Percentiles rank a stretch among this genome's conserved stretches.
Evolutionary conservation across 1,284 basidiomycete species (phyloP).

Genomic region (Mycosarcoma mackinlayi): DNA sequence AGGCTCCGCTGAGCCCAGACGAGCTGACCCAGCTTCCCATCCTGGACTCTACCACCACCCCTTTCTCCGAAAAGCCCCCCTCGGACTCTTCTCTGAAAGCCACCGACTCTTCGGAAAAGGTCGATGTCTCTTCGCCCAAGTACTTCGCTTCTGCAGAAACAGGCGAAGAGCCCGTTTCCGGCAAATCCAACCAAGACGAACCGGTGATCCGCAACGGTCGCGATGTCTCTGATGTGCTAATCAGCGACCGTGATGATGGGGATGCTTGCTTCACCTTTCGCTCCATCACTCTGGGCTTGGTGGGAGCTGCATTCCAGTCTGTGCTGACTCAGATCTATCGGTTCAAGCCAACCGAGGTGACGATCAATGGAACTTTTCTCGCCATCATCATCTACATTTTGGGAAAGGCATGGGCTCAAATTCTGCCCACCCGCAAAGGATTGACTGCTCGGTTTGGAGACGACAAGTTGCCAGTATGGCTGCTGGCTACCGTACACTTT

Average conservation of each 20-base stretch:
- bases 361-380: slow-evolving; percentile 74
- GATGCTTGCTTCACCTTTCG: slow-evolving; percentile 75
- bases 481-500: slow-evolving; percentile 71
- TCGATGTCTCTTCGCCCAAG: background rate
- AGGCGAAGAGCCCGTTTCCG: background rate
- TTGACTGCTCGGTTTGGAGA: slow-evolving; percentile 63
- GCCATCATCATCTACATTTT: slow-evolving; percentile 74
- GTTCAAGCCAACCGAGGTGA: slow-evolving; percentile 75
- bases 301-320: slow-evolving; percentile 74
- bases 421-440: slow-evolving; percentile 66
- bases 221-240: slow-evolving; percentile 75
- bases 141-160: background rate
- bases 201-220: slow-evolving; percentile 25
- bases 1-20: background rate
- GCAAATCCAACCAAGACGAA: background rate
- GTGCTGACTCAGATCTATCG: slow-evolving; percentile 71
- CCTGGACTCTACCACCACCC: background rate
- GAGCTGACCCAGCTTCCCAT: slow-evolving; percentile 17
- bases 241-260: slow-evolving; percentile 76
- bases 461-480: slow-evolving; percentile 42
- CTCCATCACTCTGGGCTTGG: slow-evolving; percentile 73
- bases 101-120: background rate
- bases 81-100: background rate
- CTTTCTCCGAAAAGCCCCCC: slow-evolving; percentile 2
- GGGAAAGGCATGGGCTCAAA: slow-evolving; percentile 72